Evolutionary conservation across 352 stramenopile species (phyloP).

Genomic region (Pythium grandisporangium): DNA sequence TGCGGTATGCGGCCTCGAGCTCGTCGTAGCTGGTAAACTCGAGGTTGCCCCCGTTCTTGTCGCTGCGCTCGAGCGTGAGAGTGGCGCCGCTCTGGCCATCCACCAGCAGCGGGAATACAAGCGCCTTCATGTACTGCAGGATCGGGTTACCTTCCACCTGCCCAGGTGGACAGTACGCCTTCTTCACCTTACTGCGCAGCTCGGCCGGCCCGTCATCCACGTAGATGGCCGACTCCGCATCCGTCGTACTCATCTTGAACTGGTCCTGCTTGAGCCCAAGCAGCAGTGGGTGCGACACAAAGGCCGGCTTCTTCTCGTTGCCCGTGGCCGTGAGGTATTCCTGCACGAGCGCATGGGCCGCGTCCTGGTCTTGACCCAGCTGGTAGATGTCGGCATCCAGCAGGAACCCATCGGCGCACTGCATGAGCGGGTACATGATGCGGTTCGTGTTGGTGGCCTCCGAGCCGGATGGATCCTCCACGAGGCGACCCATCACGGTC

Average conservation of each 20-base stretch:
- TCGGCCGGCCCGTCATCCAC: constrained; percentile 95
- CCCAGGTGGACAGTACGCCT: constrained; percentile 94
- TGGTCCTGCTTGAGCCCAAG: constrained; percentile 97
- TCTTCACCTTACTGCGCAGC: constrained; percentile 98
- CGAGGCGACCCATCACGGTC: constrained; percentile 96
- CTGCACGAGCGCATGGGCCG: constrained; percentile 92
- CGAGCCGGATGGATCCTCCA: too few relatives aligned
- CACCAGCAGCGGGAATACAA: constrained; percentile 87
- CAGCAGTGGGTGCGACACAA: constrained; percentile 97
- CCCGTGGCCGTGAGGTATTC: constrained; percentile 91
- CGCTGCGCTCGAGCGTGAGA: constrained; percentile 71
- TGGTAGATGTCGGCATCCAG: constrained; percentile 99
- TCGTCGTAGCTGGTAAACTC: constrained; percentile 87
- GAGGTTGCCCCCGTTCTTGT: constrained; percentile 79
- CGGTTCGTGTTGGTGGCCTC: constrained; percentile 88
- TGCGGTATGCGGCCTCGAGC: constrained; percentile 88
- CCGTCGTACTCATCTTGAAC: constrained; percentile 99
- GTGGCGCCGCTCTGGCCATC: too few relatives aligned
- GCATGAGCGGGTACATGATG: constrained; percentile 96
- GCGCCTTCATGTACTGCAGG: constrained; percentile 95
- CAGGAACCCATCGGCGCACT: constrained; percentile 98
- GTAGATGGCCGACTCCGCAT: constrained; percentile 97
- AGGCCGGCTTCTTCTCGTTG: constrained; percentile 73
- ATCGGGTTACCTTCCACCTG: constrained; percentile 90
- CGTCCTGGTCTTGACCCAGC: constrained; percentile 95